Evolutionary conservation across 2,329 filamentous ascomycete genomes (phyloP), one percentile per base, ranked within the genome.

Genomic region (Trichoderma hamatum): DNA sequence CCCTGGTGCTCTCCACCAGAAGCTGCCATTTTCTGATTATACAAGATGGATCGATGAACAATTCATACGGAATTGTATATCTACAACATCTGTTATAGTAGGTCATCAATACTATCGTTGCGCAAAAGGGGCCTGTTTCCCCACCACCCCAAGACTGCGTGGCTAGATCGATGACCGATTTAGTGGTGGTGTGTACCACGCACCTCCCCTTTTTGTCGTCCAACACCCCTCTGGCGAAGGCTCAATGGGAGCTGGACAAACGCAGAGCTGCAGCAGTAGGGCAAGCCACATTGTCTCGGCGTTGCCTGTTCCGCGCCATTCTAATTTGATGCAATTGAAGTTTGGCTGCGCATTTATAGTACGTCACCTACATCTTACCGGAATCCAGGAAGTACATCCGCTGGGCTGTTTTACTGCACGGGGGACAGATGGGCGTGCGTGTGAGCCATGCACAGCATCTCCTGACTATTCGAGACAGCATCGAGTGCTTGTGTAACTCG

Each of bases 371-470:
- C 55, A 43, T 36, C 46, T 68, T 68, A 61, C 65, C 65, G 49
- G 65, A 56, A 68, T 68, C 55, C 58, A 61, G 65, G 65, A 49
- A 36, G 56, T 61, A 61, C 14, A 30, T 21, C n/a, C 46, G 34
- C n/a, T 52, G 24, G 46, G 24, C 43, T n/a, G 30, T 51, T 49
- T 51, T 49, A 6, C 28, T 66, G 63, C 63, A 49, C 49, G 63
- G 65, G 36, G 55, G 39, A 21, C 54, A 39, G n/a, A n/a, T n/a
- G n/a, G n/a, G n/a, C 65, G 24, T 28, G 30, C 34, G 19, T 62
- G 65, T 56, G 56, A 34, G 65, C 43, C 65, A 67, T 67, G 65
- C 65, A 68, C 55, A 30, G 56, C 55, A 61, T 68, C 56, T 61
- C 43, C 30, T 60, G 36, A 39, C 61, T 54, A 54, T 10, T 49